Percentiles rank a stretch among this genome's conserved stretches.
Conservation (phyloP, 2,329 filamentous ascomycete species). For the Colletotrichum tabaci region DNA sequence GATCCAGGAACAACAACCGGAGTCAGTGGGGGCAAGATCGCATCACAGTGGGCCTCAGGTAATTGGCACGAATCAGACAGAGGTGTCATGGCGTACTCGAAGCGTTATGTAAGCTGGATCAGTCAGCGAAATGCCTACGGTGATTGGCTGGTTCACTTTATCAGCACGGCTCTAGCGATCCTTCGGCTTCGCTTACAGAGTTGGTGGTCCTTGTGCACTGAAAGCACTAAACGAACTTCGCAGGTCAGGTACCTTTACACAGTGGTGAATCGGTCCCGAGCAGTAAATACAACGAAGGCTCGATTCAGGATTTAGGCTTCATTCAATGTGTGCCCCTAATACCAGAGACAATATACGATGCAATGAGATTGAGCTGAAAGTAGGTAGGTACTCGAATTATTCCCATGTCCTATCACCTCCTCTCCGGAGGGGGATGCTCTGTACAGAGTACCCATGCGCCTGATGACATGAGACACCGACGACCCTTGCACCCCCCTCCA, state of each 20-base stretch:
- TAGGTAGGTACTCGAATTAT: too few species aligned
- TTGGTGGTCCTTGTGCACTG: neutral
- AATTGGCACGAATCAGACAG: slow-evolving; percentile 11
- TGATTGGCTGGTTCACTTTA: neutral
- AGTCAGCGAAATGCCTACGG: neutral
- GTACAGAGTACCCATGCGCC: slow-evolving; percentile 22
- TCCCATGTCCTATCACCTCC: too few species aligned
- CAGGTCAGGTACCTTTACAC: neutral
- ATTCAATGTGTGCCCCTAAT: neutral
- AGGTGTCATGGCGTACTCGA: neutral
- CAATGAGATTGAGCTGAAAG: neutral
- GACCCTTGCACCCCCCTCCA: neutral
- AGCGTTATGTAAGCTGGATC: neutral
- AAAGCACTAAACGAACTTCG: neutral
- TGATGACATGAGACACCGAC: slow-evolving; percentile 37
- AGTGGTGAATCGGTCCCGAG: neutral
- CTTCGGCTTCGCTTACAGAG: slow-evolving; percentile 13
- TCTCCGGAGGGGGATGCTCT: slow-evolving; percentile 20
- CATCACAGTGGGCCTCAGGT: neutral
- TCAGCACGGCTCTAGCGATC: slow-evolving; percentile 11
- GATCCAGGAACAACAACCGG: neutral
- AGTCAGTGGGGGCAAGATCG: neutral
- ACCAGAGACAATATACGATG: too few species aligned
- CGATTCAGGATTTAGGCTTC: slow-evolving; percentile 1
- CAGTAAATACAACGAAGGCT: neutral